A percentile compares a stretch with the other conserved stretches of the same genome.
Evolutionary conservation across 352 stramenopile species (phyloP).

Genomic region (Globisporangium rhizosaccharum): DNA sequence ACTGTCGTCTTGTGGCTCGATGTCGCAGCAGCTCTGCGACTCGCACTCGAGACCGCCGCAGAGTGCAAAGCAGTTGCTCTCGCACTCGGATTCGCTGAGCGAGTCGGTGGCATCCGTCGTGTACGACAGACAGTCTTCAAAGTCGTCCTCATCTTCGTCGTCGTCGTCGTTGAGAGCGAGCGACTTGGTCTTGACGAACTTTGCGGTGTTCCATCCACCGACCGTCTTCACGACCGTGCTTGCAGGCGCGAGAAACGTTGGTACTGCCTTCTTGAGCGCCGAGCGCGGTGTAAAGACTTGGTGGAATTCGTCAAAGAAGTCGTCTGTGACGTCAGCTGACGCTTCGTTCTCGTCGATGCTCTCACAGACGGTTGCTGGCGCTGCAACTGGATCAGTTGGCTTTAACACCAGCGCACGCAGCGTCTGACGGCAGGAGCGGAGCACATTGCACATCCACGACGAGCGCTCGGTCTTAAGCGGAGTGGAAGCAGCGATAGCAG

Average conservation of each 20-base stretch:
- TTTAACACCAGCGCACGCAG: conserved; percentile 8
- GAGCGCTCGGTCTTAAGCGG: not conserved
- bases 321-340: not conserved
- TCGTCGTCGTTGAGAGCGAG: conserved; percentile 7
- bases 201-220: not conserved
- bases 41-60: conserved; percentile 3
- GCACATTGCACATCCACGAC: conserved; percentile 2
- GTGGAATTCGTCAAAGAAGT: conserved; percentile 15
- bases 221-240: conserved; percentile 3
- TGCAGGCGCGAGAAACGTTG: not conserved
- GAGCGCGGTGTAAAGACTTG: conserved; percentile 9
- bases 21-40: not conserved
- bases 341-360: not conserved
- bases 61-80: conserved; percentile 11
- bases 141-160: conserved; percentile 8
- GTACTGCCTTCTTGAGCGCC: conserved; percentile 1
- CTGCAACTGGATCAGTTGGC: conserved; percentile 7
- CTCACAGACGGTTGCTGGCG: not conserved
- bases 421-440: conserved; percentile 11
- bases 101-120: conserved; percentile 46
- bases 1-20: conserved; percentile 1
- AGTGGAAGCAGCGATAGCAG: not conserved
- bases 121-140: conserved; percentile 35
- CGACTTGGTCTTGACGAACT: conserved; percentile 4
- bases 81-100: conserved; percentile 31